Evolutionary conservation across 495 filamentous ascomycete genomes (phyloP), one percentile per base, ranked within the genome.

Genomic region (Aspergillus carlsbadensis): DNA sequence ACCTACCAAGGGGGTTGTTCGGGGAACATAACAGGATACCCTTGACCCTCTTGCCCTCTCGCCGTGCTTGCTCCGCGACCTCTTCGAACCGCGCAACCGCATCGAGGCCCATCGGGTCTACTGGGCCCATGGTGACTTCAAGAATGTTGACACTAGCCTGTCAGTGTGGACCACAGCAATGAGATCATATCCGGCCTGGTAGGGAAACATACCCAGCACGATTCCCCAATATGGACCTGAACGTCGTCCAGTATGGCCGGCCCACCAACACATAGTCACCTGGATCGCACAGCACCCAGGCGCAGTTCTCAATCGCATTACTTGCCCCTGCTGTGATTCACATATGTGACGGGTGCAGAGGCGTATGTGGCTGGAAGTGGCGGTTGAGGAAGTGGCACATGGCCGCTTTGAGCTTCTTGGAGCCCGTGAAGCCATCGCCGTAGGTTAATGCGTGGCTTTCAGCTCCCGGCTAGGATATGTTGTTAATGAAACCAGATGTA

Each of bases 261-360:
- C 74, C 75, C 0, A 86, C 65, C 15, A 85, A 43, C 33, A 85
- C 75, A 0, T 73, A 75, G 43, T 86, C 79, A 0, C 76, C 75
- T 0, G 65, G 66, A 61, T 83, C 75, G 0, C 73, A 69, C 5
- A 82, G 69, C 4, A 65, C 54, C 61, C 71, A 73, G 0, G 76
- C 74, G 11, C 77, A 58, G 36, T 76, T 71, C 45, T 82, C 77
- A 24, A 77, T 73, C 0, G 80, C 61, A 2, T 67, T 59, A 0
- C 80, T 79, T 1, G 81, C 69, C 1, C 82, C 82, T 29, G 76
- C 74, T 1, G 79, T 74, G 29, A 79, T 65, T 6, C 73, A 59
- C 18, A 84, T 45, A 26, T 84, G 57, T 7, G 69, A 63, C 6
- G 70, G 36, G 10, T 70, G 57, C 11, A 85, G 45, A 3, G 73